phyloP scores from a whole-genome alignment of 75 land plant species.

The Sequoiadendron giganteum region DNA sequence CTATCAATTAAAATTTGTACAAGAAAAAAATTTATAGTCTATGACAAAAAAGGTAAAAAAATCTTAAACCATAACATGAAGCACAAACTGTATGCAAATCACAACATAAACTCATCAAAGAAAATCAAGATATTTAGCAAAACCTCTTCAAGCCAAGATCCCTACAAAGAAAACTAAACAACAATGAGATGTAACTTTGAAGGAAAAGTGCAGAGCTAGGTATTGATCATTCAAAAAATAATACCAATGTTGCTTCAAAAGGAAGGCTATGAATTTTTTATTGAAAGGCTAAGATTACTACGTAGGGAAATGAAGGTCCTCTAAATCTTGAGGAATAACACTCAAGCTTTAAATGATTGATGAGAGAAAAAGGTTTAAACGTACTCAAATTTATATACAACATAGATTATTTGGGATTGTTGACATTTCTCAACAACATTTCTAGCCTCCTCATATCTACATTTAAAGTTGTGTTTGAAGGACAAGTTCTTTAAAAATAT shows the following conservation, averaged over 20 bases:
- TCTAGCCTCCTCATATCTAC: no score
- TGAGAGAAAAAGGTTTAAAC: no score
- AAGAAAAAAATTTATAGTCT: no score
- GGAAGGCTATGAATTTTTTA: slow-evolving; percentile 47
- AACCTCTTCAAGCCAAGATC: slow-evolving; percentile 66
- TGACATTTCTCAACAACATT: no score
- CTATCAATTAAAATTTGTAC: no score
- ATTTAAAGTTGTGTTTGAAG: no score
- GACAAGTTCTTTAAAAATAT: no score
- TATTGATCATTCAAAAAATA: slow-evolving; percentile 85
- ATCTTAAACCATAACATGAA: no score
- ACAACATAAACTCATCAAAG: not conserved
- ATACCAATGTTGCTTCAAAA: slow-evolving; percentile 78
- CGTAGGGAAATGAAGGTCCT: slow-evolving; percentile 63
- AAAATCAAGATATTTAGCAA: not conserved
- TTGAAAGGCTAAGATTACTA: slow-evolving; percentile 49
- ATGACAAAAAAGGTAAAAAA: no score
- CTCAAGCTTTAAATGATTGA: slow-evolving; percentile 38
- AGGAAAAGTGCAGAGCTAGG: slow-evolving; percentile 61
- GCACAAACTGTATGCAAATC: not conserved
- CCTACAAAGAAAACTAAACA: slow-evolving; percentile 82
- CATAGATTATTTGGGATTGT: no score
- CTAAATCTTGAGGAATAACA: slow-evolving; percentile 31
- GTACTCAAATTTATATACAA: no score
- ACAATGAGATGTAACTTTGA: slow-evolving; percentile 61